phyloP scores from a whole-genome alignment of 2,329 filamentous ascomycete species.

The Diaporthe eres region DNA sequence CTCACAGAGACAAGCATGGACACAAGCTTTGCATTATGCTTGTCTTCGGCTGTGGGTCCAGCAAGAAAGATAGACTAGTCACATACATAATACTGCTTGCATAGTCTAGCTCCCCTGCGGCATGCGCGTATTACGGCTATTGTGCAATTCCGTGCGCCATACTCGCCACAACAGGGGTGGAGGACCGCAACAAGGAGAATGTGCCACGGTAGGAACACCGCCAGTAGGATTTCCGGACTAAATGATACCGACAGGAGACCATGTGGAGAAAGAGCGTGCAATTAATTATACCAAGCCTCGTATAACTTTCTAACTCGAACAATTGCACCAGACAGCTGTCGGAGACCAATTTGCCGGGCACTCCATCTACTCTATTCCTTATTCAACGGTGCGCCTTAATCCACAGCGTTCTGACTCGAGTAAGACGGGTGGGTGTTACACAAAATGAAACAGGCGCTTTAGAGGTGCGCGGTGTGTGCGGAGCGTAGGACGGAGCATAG shows the following conservation, averaged over 20 bases:
- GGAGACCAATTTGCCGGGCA: neutral
- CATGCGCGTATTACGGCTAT: neutral
- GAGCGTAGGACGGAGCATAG: neutral
- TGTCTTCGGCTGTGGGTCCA: neutral
- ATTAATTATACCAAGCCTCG: neutral
- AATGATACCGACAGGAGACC: neutral
- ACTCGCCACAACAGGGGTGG: neutral
- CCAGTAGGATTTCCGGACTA: neutral
- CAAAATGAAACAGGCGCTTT: neutral
- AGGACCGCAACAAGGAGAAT: neutral
- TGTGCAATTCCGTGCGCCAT: neutral
- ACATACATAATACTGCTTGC: neutral
- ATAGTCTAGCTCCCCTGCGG: neutral
- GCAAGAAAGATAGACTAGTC: neutral
- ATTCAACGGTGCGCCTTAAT: no score
- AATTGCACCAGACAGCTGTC: neutral
- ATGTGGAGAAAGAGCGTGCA: neutral
- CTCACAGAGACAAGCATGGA: slow-evolving; percentile 14
- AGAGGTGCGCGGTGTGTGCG: neutral
- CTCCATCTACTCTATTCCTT: neutral
- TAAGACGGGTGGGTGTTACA: neutral
- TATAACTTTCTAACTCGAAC: neutral
- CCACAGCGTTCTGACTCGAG: neutral
- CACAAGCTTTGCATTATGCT: slow-evolving; percentile 25
- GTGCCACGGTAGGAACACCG: neutral